Base-by-base conservation (phyloP, 805 yeast genomes). In the Cyberlindnera petersonii region DNA sequence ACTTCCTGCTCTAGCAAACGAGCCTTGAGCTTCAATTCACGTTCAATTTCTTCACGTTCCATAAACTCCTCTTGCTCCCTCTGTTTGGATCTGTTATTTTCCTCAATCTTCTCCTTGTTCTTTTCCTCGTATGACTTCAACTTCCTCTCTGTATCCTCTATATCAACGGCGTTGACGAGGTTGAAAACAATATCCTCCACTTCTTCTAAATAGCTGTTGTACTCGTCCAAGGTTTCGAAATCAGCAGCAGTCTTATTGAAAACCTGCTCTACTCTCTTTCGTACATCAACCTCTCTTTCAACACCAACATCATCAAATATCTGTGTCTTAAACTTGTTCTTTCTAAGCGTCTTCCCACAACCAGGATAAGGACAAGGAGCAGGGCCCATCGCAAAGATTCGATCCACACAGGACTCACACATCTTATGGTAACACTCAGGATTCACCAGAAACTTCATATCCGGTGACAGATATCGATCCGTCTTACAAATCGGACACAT, bases 401-500 rank as follows among this genome's bases (percentile, higher is more conserved):
- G 74, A 61, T 93, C 98, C 30, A 91, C 98, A 65, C 98, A 93
- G 2, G 95, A 79, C 52, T 84, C 97, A 65, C 99, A 93, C 61
- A 93, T 91, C 69, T 87, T 91, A 59, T 93, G 99, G 59, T 93
- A 93, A 64, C 99, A 93, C 61, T 93, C 98, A 0, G 98, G 95
- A 54, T 93, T 93, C 48, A 93, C 88, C 39, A 91, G 75, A 58
- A 93, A 91, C 49, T 74, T 79, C 82, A 93, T 84, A 51, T 89
- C 87, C 19, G 98, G 98, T 31, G 95, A 86, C 45, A 93, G 71
- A 61, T 93, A 93, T 59, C 89, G 69, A 63, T 91, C 96, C 33
- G 97, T 87, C 64, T 91, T 87, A 71, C 99, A 93, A 55, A 93
- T 87, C 22, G 98, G 98, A 69, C 99, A 93, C 79, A 89, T 83